These are phyloP conservation scores for Boletales sp. DNA, from an alignment of 768 basidiomycete species.

Conservation along the genomic window DNA sequence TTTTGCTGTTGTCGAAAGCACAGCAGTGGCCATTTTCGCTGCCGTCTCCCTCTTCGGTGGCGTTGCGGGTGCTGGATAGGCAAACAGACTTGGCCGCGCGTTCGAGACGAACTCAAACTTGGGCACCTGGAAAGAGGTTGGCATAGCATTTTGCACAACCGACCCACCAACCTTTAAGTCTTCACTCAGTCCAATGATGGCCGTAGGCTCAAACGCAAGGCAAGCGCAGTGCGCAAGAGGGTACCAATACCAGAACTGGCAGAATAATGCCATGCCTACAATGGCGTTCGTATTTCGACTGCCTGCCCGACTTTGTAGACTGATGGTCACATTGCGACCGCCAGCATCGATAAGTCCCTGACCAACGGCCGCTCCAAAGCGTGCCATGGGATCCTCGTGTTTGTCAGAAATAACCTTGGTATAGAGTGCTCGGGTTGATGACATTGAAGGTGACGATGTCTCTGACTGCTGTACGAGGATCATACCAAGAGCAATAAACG, in stretches of 20 bases:
- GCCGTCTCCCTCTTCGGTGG: conserved; percentile 91
- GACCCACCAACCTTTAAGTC: conserved; percentile 65
- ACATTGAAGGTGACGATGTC: conserved; percentile 77
- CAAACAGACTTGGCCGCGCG: conserved; percentile 86
- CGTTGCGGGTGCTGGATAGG: conserved; percentile 83
- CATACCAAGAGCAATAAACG: conserved; percentile 94
- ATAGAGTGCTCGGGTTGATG: conserved; percentile 79
- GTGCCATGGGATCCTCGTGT: conserved; percentile 98
- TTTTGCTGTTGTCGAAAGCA: conserved; percentile 95
- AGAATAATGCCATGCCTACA: conserved; percentile 97
- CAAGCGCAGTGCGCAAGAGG: conserved; percentile 92
- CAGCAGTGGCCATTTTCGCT: conserved; percentile 89
- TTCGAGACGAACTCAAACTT: conserved; percentile 91
- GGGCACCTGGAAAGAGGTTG: conserved; percentile 62
- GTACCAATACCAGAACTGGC: conserved; percentile 99
- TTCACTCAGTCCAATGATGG: conserved; percentile 86
- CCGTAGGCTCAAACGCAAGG: conserved; percentile 92
- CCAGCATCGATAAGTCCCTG: conserved; percentile 98
- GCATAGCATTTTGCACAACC: neutral
- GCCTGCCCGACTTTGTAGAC: conserved; percentile 88
- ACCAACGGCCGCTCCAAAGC: conserved; percentile 93
- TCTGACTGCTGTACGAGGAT: conserved; percentile 96
- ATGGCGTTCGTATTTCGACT: conserved; percentile 91
- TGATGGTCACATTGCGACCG: conserved; percentile 94
- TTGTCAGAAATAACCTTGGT: conserved; percentile 90